Conservation (phyloP, 108 stramenopile genomes). For the Skeletonema tropicum region DNA sequence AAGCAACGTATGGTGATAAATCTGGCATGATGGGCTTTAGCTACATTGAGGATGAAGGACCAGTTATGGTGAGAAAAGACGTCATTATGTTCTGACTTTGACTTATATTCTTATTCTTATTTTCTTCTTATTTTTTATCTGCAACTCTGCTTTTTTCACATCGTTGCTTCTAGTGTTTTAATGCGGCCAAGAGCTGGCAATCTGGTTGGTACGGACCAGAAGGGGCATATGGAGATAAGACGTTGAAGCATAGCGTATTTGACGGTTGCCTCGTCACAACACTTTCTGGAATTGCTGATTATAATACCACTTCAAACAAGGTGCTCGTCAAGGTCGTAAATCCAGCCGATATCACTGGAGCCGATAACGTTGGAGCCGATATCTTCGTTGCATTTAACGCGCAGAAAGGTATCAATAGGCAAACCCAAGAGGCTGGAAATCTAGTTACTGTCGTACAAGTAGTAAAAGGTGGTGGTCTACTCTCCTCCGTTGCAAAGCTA, state of each 20-base stretch:
- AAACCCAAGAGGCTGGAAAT: no score
- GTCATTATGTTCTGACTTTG: no score
- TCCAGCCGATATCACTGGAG: no score
- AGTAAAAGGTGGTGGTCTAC: no score
- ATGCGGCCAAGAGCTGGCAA: constrained; percentile 61
- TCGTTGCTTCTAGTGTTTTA: constrained; percentile 41
- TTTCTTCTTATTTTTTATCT: no score
- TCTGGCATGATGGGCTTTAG: constrained; percentile 58
- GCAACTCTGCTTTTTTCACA: no score
- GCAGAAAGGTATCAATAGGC: no score
- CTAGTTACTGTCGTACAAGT: no score
- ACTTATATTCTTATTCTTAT: no score
- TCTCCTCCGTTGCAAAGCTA: no score
- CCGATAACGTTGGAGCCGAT: background rate
- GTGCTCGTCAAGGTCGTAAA: constrained; percentile 34
- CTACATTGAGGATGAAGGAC: constrained; percentile 44
- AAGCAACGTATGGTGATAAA: constrained; percentile 46
- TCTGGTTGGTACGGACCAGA: constrained; percentile 60
- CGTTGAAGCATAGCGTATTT: background rate
- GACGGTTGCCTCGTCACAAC: constrained; percentile 3
- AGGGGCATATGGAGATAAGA: background rate
- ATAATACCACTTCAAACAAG: constrained; percentile 26
- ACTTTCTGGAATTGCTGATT: constrained; percentile 42
- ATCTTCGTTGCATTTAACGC: no score
- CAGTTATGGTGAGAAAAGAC: constrained; percentile 22